A percentile compares a stretch with the other conserved stretches of the same genome.
These are phyloP conservation scores for Gracilaria vermiculophylla DNA, from an alignment of 23 red algal genomes.

Conservation along the genomic window DNA sequence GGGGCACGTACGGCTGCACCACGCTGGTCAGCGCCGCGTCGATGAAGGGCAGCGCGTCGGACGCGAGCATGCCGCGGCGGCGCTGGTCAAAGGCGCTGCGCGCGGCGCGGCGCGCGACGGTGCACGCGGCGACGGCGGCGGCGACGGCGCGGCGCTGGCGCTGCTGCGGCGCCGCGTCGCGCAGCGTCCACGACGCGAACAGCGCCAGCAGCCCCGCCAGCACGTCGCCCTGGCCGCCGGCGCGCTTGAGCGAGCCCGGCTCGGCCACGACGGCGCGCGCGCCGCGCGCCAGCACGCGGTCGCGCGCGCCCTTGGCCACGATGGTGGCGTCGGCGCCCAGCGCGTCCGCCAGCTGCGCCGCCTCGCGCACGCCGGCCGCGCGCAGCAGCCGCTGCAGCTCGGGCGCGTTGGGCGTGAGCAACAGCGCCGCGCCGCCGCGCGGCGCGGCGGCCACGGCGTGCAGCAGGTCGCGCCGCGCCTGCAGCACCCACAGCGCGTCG, in stretches of 20 bases:
- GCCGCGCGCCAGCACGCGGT: neutral
- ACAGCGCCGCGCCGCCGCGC: neutral
- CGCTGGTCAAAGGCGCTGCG: neutral
- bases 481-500: conserved; percentile 79
- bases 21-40: neutral
- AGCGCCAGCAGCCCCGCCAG: conserved; percentile 63
- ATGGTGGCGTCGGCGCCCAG: conserved; percentile 42
- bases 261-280: neutral
- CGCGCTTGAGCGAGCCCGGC: conserved; percentile 41
- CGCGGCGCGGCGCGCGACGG: neutral
- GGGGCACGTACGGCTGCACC: too few species aligned
- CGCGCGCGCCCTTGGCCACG: conserved; percentile 66
- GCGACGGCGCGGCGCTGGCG: neutral
- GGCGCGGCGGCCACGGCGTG: too few species aligned
- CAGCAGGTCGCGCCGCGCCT: neutral
- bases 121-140: neutral
- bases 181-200: conserved; percentile 8
- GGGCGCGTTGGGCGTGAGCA: conserved; percentile 80
- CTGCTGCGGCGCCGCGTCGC: neutral
- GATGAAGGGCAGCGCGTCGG: neutral
- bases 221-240: conserved; percentile 90
- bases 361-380: neutral
- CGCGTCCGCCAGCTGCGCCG: conserved; percentile 6
- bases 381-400: conserved; percentile 59
- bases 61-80: neutral